Base-by-base conservation (phyloP, 1,139 yeast genomes). In the Nakaseomyces nivariensis region DNA sequence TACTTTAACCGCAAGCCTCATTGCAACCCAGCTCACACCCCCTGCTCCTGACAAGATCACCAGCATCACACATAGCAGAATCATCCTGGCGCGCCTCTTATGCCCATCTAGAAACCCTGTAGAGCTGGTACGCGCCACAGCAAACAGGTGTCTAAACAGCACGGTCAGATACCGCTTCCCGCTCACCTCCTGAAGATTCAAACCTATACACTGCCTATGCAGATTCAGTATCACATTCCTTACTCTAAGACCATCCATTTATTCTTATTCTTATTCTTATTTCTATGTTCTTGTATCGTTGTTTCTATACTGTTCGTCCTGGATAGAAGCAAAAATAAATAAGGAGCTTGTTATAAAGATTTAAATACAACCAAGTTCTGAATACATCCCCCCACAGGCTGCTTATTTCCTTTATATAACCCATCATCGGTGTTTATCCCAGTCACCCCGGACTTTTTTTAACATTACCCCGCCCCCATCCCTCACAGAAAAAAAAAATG, bases 1-100 rank as follows among this genome's bases (percentile, higher is more conserved):
- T 26, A 44, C 34, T 25, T 27, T 27, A 25, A 8, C 42, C 26
- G 57, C 29, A 4, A 56, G 24, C 34, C 44, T 25, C 34, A 41
- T 27, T 4, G n/a, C 33, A 4, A 27, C 44, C 44, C 44, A 41
- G 11, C 44, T 41, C 26, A 29, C 34, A 10, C 44, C 44, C 8
- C 44, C 34, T 4, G 44, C 44, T 10, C 44, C 44, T 4, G 44
- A 27, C 25, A 41, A 8, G n/a, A 13, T 24, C 33, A 41, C 34
- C 33, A 41, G 25, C 34, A 41, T 13, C 34, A 29, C 44, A 13
- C 33, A 27, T 11, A 41, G 25, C 34, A 41, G 34, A 5, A 41
- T 41, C 44, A 41, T 41, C 34, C 44, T 27, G 13, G 44, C 44
- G 5, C 44, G 33, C 25, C 44, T 27, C 44, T 41, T 41, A 6